Evolutionary conservation across 192 early-diverging fungal species (phyloP), one percentile per base, ranked within the genome.

Genomic region (Paraglomus brasilianum): DNA sequence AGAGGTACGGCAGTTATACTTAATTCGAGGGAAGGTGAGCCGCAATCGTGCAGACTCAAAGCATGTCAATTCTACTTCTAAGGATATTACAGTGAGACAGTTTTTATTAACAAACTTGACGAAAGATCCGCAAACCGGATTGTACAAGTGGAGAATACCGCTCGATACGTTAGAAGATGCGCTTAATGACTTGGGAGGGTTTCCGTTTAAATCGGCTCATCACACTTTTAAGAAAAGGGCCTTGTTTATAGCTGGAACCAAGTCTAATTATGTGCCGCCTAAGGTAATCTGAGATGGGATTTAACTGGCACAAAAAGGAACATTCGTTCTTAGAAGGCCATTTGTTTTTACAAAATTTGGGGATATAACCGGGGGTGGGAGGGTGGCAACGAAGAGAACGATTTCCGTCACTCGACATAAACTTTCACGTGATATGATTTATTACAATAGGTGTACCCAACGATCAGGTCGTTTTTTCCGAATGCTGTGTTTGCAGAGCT

Each of bases 91-190:
- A 24, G 78, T 91, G 8, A 85, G 90, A 1, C 88, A 91, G 67
- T 98, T 98, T 73, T 72, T 98, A 72, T 78, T 95, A 38, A 98
- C 96, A 8, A 98, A 98, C 74, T 83, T 97, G 72, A 93, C 92
- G 66, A 78, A 82, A 66, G 56, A 77, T 46, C 61, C 69, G 1
- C 60, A 77, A 1, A 68, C 50, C 0, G 77, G 74, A 15, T 55
- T 69, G 5, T 88, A 91, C 60, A 74, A 74, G 36, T 92, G 89
- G 50, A 81, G 95, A 17, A 78, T 95, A 22, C 95, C 95, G 10
- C 74, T 95, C 22, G 74, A 83, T n/a, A 82, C 85, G 0, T 63
- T 98, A 5, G 82, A 81, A 8, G 55, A 82, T 42, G 83, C 86
- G 5, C 71, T 91, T 8, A 64, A 55, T 5, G 72, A 73, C 2